Percentiles rank a stretch among this genome's conserved stretches.
Evolutionary conservation across 1,284 basidiomycete species (phyloP).

Genomic region (Trametes hirsuta): DNA sequence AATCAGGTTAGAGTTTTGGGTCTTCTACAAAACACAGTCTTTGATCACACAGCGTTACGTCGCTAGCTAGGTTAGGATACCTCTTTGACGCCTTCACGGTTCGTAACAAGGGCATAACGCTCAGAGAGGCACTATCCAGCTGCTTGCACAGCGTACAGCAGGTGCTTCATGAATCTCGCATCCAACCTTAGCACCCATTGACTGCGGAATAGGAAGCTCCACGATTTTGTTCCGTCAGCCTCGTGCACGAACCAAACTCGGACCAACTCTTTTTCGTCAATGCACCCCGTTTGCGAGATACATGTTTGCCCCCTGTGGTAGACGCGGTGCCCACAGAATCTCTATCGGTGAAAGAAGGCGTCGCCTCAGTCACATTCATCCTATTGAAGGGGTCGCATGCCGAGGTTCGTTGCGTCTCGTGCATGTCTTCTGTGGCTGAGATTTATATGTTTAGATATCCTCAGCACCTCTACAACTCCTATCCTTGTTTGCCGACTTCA

Average conservation of each 20-base stretch:
- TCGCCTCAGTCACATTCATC: neutral
- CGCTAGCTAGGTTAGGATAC: conserved; percentile 40
- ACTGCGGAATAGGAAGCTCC: conserved; percentile 20
- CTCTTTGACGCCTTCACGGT: conserved; percentile 43
- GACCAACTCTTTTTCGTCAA: conserved; percentile 54
- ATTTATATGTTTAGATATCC: neutral
- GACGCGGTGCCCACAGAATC: conserved; percentile 17
- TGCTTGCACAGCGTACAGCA: conserved; percentile 36
- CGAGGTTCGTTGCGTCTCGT: neutral
- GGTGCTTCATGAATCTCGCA: conserved; percentile 24
- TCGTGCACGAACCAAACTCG: conserved; percentile 44
- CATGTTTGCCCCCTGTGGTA: neutral
- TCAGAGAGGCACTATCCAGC: conserved; percentile 29
- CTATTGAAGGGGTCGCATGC: conserved; percentile 3
- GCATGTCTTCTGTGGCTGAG: too few relatives aligned
- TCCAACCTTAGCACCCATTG: neutral
- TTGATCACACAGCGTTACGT: neutral
- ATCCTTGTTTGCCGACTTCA: neutral
- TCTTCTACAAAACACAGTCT: neutral
- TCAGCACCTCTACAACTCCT: neutral
- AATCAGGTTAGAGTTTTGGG: conserved; percentile 10
- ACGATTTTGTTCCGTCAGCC: conserved; percentile 40
- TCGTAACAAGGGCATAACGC: conserved; percentile 14
- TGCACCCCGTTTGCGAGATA: neutral
- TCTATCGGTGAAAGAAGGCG: neutral